Evolutionary conservation across 257 asterid genomes (phyloP).

Genomic region (Ehretia macrophylla): DNA sequence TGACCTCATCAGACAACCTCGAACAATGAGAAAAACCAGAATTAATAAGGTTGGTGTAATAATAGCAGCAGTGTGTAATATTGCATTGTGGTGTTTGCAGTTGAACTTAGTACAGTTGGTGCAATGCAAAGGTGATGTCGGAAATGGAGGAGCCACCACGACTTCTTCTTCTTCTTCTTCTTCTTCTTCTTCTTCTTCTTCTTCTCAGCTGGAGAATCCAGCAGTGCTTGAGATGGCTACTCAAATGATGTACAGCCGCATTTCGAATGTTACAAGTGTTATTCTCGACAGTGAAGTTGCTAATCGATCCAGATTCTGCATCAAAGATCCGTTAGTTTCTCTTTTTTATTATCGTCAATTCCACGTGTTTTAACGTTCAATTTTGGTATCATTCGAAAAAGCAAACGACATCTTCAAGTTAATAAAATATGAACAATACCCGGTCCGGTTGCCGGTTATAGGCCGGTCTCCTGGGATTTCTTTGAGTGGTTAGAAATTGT

Average conservation of each 20-base stretch:
- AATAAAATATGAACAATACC: too few species aligned
- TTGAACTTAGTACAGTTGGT: conserved; percentile 30
- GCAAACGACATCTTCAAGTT: neutral
- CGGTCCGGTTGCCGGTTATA: too few species aligned
- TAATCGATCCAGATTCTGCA: conserved; percentile 53
- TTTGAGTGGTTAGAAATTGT: too few species aligned
- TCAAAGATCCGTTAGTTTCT: conserved; percentile 47
- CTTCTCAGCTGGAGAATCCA: conserved; percentile 24
- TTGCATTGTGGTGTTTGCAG: conserved; percentile 10
- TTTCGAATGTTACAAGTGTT: conserved; percentile 48
- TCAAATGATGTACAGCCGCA: conserved; percentile 27
- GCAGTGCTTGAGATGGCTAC: conserved; percentile 32
- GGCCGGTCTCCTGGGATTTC: too few species aligned
- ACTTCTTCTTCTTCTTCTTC: too few species aligned
- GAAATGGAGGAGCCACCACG: conserved; percentile 18
- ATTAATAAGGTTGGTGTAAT: neutral
- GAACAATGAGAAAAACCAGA: neutral
- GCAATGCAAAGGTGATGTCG: conserved; percentile 32
- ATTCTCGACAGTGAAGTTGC: conserved; percentile 42
- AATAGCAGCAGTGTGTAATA: too few species aligned
- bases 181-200: too few species aligned
- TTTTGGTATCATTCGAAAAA: too few species aligned
- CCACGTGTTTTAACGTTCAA: neutral
- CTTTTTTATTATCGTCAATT: neutral
- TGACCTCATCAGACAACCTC: neutral